Base-by-base conservation (phyloP, 192 early-diverging fungal genomes). In the Umbelopsis sp. region DNA sequence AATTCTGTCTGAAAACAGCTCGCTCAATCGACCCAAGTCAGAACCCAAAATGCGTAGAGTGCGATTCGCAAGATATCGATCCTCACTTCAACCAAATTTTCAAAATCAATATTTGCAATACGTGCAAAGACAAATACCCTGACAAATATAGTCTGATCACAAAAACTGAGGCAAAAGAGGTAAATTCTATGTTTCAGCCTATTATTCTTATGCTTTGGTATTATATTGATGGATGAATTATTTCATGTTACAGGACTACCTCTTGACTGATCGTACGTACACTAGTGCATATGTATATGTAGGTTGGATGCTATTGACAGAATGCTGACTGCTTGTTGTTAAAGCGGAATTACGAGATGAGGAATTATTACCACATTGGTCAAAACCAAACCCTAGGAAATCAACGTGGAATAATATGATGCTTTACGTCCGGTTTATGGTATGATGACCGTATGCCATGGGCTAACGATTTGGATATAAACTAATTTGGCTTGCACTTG, bases 321-420 rank as follows among this genome's bases (percentile, higher is more conserved):
- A 32, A 45, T 45, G 54, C 11, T 50, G 56, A 32, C 16, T 43
- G 11, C 11, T 36, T 45, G 26, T 31, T 47, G 54, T 6, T 34
- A 21, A 45, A 87, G 87, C 89, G 11, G 96, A 98, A 82, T 81
- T 98, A n/a, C 82, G 89, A 8, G 96, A 97, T 77, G 75, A 77
- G 5, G 86, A 88, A 20, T 73, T 89, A 45, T 85, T 99, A 26
- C 93, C 95, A 0, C 83, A 85, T 49, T 96, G 94, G 92, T 87
- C 91, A 38, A 91, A 92, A 71, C 91, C 95, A 31, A 99, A 99
- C 74, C 97, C 97, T 29, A 93, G 92, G 72, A 98, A 97, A 71
- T 87, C 92, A 0, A 96, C 94, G 2, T 99, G 95, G 90, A 95
- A 94, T 82, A 95, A 95, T 81, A 99, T 99, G 97, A 88, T 96